Base-by-base conservation (phyloP, 2,329 filamentous ascomycete species). In the Ophiostoma perfectum region DNA sequence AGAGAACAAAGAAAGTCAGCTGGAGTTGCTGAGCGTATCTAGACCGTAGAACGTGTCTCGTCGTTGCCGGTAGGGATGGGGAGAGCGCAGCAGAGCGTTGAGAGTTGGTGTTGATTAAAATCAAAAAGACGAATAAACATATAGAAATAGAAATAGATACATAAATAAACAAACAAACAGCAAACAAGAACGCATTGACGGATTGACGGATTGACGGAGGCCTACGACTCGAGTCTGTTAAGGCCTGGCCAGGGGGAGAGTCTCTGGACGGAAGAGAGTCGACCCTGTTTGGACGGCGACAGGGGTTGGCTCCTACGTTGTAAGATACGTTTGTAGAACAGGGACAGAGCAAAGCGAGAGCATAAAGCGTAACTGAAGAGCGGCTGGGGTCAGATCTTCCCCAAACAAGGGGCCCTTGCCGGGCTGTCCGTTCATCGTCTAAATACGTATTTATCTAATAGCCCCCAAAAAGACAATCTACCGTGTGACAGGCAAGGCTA, bases 281-380 rank as follows among this genome's bases (percentile, higher is more conserved):
- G 55, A 38, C 55, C 55, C 55, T 60, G 55, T 60, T 60, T 60
- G 55, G 55, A 60, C 27, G 55, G 55, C 27, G 55, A 60, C 55
- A 60, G 55, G 55, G 52, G 55, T 49, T 49, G 11, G 45, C 12
- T 38, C 27, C 49, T 4, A 55, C 49, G 49, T 18, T 55, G 49
- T 55, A 55, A n/a, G 49, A 18, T 27, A 18, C 27, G 27, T 27
- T 55, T 49, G 47, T 49, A 18, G 16, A 16, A 27, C 47, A 49
- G 5, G 45, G 12, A 11, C 12, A 16, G 47, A 6, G n/a, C 27
- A 27, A n/a, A 27, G 27, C 27, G 27, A 27, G 27, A 27, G 27
- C 27, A 27, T 27, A 2, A 27, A 27, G 27, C 27, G 27, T 27
- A 27, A 27, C 27, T 27, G 27, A 27, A 27, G 27, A 2, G 27